phyloP scores from a whole-genome alignment of 805 yeast species.

The Lipomyces mesembrius region DNA sequence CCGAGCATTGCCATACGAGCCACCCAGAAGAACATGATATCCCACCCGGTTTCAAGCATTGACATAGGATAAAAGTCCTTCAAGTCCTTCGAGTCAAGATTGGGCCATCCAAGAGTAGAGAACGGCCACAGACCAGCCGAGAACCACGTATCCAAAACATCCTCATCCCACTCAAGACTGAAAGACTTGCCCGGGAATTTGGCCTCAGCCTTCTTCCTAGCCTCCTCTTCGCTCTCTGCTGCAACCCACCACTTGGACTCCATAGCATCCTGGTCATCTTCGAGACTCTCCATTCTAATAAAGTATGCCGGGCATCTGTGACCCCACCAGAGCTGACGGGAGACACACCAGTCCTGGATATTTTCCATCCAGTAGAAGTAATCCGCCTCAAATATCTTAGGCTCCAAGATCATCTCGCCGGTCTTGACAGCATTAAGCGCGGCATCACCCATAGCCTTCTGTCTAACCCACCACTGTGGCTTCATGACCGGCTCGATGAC shows the following conservation, averaged over 20 bases:
- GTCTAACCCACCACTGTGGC: conserved; percentile 99
- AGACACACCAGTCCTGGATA: conserved; percentile 99
- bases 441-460: conserved; percentile 81
- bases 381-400: conserved; percentile 89
- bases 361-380: conserved; percentile 94
- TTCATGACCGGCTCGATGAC: conserved; percentile 93
- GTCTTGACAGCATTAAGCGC: conserved; percentile 83
- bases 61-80: conserved; percentile 85
- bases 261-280: conserved; percentile 56
- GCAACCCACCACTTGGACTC: conserved; percentile 87
- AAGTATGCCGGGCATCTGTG: conserved; percentile 97
- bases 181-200: conserved; percentile 73
- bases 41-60: conserved; percentile 98
- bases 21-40: conserved; percentile 98
- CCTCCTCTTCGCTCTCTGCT: conserved; percentile 83
- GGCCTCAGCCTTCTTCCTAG: conserved; percentile 74
- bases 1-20: conserved; percentile 94
- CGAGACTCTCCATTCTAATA: conserved; percentile 74
- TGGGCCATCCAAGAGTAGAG: conserved; percentile 96
- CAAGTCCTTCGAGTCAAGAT: conserved; percentile 65
- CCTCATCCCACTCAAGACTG: conserved; percentile 92
- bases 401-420: conserved; percentile 81
- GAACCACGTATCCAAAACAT: conserved; percentile 98
- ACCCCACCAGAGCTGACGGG: conserved; percentile 95
- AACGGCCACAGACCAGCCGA: conserved; percentile 98